These are phyloP conservation scores for Ramalina intermedia DNA, from an alignment of 495 filamentous ascomycete species.

Conservation along the genomic window DNA sequence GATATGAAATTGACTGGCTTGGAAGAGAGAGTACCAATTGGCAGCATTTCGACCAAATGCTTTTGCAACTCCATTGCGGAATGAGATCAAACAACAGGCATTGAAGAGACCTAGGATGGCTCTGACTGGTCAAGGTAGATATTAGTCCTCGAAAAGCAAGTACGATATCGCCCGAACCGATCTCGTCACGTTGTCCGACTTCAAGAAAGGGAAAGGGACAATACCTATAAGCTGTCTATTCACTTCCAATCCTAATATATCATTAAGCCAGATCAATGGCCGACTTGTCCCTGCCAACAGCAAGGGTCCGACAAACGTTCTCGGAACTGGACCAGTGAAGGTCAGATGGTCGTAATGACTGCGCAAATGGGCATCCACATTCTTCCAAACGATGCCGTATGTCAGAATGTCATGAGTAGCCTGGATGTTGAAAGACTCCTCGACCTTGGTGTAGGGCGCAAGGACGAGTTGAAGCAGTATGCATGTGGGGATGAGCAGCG, in stretches of 20 bases:
- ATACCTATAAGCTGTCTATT: conserved; percentile 41
- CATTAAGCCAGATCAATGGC: conserved; percentile 36
- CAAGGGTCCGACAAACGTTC: conserved; percentile 74
- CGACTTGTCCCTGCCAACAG: conserved; percentile 53
- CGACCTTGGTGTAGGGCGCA: conserved; percentile 94
- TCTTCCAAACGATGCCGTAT: conserved; percentile 54
- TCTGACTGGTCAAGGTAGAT: conserved; percentile 37
- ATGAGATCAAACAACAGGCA: conserved; percentile 47
- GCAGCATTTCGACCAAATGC: conserved; percentile 57
- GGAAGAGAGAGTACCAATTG: conserved; percentile 72
- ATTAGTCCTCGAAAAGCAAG: not conserved
- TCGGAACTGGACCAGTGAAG: conserved; percentile 82
- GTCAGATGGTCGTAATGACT: conserved; percentile 74
- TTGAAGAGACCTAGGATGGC: conserved; percentile 69
- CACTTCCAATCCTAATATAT: conserved; percentile 23
- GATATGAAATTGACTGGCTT: conserved; percentile 80
- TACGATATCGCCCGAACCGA: not conserved
- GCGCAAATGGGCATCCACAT: conserved; percentile 29
- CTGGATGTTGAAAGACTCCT: conserved; percentile 97
- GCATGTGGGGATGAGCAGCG: conserved; percentile 45
- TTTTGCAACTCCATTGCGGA: conserved; percentile 44
- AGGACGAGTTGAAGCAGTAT: conserved; percentile 61
- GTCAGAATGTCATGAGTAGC: conserved; percentile 79
- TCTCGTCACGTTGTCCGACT: not conserved
- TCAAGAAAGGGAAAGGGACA: not conserved